Evolutionary conservation across 805 yeast genomes (phyloP), one percentile per base, ranked within the genome.

Genomic region (Candida maris): DNA sequence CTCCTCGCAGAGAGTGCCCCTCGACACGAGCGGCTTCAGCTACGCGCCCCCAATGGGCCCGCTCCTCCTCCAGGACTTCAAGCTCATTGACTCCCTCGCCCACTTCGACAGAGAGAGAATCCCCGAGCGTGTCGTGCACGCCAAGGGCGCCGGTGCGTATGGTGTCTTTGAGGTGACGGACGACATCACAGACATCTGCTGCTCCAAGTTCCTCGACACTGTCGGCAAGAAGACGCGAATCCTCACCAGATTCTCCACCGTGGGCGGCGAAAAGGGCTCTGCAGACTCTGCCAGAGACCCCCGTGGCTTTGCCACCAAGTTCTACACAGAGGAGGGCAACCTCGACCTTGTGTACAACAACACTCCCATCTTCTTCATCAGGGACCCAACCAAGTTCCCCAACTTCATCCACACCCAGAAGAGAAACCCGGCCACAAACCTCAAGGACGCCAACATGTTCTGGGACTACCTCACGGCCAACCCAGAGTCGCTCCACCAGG

Each of bases 61-160:
- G 5, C 63, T 85, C 48, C 66, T 86, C 42, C 65, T 86, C 52
- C 95, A 86, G 59, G 95, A 86, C 59, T 81, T 83, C 65, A 79
- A 79, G 57, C 66, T 86, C 62, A 71, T 86, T 51, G 95, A 86
- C 54, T 73, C 86, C 2, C 63, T 86, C 39, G 89, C 95, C 15
- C 95, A 85, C 61, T 86, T 86, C 53, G 94, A 85, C 65, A 73
- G 95, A 49, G 96, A 86, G 64, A 71, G 95, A 63, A 82, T 86
- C 46, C 95, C 95, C 9, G 95, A 87, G 67, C 73, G 96, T 64
- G 95, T 86, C 39, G 95, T 87, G 23, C 96, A 86, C 57, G 96
- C 96, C 37, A 86, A 86, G 60, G 96, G 95, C 49, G 83, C 89
- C 10, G 96, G 96, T 56, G 95, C 95, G 7, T 85, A 71, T 58